These are phyloP conservation scores for Fistulinella staudtii DNA, from an alignment of 1,284 basidiomycete genomes.

Conservation along the genomic window DNA sequence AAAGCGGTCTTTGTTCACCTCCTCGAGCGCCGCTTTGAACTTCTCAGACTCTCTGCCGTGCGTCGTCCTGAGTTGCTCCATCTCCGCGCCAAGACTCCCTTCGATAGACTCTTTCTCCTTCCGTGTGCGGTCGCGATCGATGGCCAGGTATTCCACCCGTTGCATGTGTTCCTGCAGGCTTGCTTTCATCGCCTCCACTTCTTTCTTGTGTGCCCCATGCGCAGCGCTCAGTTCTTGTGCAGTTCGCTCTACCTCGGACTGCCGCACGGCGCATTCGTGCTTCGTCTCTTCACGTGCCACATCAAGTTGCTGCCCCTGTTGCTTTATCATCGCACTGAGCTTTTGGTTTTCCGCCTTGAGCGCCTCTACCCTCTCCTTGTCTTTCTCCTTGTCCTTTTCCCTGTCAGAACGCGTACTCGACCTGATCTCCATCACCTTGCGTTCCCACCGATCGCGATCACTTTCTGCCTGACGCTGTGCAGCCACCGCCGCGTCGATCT, in stretches of 20 bases:
- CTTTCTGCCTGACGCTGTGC: slow-evolving; percentile 16
- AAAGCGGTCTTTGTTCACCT: slow-evolving; percentile 21
- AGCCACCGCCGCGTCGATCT: slow-evolving; percentile 9
- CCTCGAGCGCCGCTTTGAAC: slow-evolving; percentile 19
- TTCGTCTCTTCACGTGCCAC: slow-evolving; percentile 7
- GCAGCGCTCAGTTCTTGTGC: slow-evolving; percentile 11
- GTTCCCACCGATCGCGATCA: slow-evolving; percentile 21
- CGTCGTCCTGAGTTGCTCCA: slow-evolving; percentile 21
- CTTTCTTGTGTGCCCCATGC: slow-evolving; percentile 9
- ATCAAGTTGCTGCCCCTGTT: slow-evolving; percentile 14
- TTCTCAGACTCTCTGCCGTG: slow-evolving; percentile 21
- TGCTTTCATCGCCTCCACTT: slow-evolving; percentile 13
- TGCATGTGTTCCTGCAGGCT: slow-evolving; percentile 21
- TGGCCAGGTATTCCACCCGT: slow-evolving; percentile 19
- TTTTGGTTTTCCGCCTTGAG: slow-evolving; percentile 27
- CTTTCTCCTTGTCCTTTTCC: slow-evolving; percentile 19
- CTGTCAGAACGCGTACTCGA: slow-evolving; percentile 7
- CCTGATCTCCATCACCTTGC: slow-evolving; percentile 18
- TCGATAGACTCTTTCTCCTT: slow-evolving; percentile 24
- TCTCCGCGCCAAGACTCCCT: slow-evolving; percentile 16
- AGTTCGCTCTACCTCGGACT: slow-evolving; percentile 9
- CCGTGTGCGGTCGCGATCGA: slow-evolving; percentile 25
- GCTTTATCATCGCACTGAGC: slow-evolving; percentile 17
- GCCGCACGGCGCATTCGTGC: slow-evolving; percentile 4
- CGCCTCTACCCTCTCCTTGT: too few relatives aligned